Evolutionary conservation across 2,329 filamentous ascomycete genomes (phyloP), one percentile per base, ranked within the genome.

Genomic region (Aspergillus fumigatiaffinis): DNA sequence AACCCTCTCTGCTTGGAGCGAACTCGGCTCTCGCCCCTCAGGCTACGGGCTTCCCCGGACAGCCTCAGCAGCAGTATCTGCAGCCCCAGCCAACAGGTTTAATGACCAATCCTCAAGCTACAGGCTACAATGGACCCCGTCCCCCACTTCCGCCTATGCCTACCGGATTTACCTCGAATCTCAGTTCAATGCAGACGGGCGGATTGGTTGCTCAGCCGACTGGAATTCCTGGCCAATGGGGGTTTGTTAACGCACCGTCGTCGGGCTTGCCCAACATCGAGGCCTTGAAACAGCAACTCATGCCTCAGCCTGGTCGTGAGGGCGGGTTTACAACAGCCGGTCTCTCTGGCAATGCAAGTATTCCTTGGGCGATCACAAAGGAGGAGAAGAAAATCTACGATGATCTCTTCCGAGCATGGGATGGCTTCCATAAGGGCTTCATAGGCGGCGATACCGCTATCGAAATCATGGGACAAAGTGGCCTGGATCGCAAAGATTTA

Each of bases 381-480:
- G 92, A 97, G 62, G 94, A 99, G 76, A 99, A 99, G 81, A 93
- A 90, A 60, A 89, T 95, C 61, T 99, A 99, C 66, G 94, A 99
- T 74, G 85, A 91, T 59, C 85, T 97, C 35, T 99, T 99, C 81
- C 90, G 87, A 63, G 92, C 92, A 4, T 99, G 94, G 94, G 94
- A 99, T 76, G 94, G 94, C 2, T 85, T 99, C 62, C 85, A 87
- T 61, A 97, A 95, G 74, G 94, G 94, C 0, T 96, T 88, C 68
- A 95, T 99, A 70, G 89, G 87, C 50, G 94, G 94, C 53, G 90
- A 90, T 65, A 91, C 94, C 66, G 93, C 94, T 14, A 94, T 97
- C 70, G 94, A 99, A 75, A 96, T 99, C 59, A 93, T 99, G 73
- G 91, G 92, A 8, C 94, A 99, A 73, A 97, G 92, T 78, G 94